Percentiles rank a stretch among this genome's conserved stretches.
These are phyloP conservation scores for Pleurotus platypus DNA, from an alignment of 768 basidiomycete species.

Conservation along the genomic window DNA sequence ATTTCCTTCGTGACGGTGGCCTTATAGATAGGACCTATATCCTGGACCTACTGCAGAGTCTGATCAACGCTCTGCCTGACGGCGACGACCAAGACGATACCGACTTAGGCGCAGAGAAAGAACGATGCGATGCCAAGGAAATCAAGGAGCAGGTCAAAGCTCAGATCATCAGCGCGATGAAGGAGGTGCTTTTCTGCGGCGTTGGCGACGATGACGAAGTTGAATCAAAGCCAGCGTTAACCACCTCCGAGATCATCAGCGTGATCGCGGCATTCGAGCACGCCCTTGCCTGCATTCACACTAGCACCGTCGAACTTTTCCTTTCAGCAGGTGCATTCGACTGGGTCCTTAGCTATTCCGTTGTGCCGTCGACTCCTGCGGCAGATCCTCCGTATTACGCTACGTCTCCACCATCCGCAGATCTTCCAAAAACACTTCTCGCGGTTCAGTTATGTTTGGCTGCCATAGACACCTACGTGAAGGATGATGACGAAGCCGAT, in stretches of 20 bases:
- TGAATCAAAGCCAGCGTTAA: neutral
- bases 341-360: neutral
- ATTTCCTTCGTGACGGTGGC: slow-evolving; percentile 8
- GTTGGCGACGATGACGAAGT: neutral
- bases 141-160: neutral
- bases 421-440: slow-evolving; percentile 1
- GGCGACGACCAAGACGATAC: neutral
- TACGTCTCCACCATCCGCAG: neutral
- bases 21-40: slow-evolving; percentile 8
- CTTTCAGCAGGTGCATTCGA: slow-evolving; percentile 11
- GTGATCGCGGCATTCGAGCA: slow-evolving; percentile 13
- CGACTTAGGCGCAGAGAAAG: neutral
- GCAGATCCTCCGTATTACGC: neutral
- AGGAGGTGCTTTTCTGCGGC: neutral
- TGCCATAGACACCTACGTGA: slow-evolving; percentile 8
- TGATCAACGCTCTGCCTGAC: neutral
- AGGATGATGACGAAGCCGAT: slow-evolving; percentile 8
- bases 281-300: slow-evolving; percentile 1
- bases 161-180: slow-evolving; percentile 5
- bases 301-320: slow-evolving; percentile 7
- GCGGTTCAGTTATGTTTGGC: slow-evolving; percentile 11
- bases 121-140: neutral
- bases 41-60: slow-evolving; percentile 5
- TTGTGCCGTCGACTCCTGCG: neutral
- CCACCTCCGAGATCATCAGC: neutral